Percentiles rank a stretch among this genome's conserved stretches.
Evolutionary conservation across 805 yeast species (phyloP).

Genomic region (Wickerhamiella spandovensis): DNA sequence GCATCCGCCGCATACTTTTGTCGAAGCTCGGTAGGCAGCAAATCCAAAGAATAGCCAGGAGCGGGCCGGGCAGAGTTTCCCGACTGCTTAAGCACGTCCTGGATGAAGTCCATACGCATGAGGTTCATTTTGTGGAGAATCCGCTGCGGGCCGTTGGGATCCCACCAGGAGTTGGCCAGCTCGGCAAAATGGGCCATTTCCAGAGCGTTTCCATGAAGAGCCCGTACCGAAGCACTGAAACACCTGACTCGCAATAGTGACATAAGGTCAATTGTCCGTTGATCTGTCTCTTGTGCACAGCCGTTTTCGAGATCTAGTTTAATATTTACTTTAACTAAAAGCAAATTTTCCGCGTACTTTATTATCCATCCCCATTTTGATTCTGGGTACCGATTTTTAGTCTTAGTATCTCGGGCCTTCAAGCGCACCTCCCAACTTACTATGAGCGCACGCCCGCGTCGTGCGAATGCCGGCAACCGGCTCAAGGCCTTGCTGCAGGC

Average conservation of each 20-base stretch:
- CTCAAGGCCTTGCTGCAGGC: constrained; percentile 58
- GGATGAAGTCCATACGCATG: constrained; percentile 75
- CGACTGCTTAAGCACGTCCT: constrained; percentile 38
- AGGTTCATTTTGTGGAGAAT: constrained; percentile 91
- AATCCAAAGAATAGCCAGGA: constrained; percentile 62
- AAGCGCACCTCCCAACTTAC: background rate
- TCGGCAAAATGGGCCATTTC: constrained; percentile 75
- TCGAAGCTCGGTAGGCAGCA: constrained; percentile 39
- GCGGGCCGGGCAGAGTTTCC: constrained; percentile 28
- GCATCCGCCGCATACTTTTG: background rate
- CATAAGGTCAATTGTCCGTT: background rate
- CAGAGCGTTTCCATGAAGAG: constrained; percentile 21
- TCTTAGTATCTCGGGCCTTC: too few relatives aligned
- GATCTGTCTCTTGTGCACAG: too few relatives aligned
- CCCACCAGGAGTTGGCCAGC: constrained; percentile 98
- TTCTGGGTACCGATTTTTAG: too few relatives aligned
- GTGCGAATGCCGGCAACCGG: constrained; percentile 85
- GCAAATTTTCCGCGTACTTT: too few relatives aligned
- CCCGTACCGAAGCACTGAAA: background rate
- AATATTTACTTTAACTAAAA: too few relatives aligned
- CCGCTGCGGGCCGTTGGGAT: constrained; percentile 80
- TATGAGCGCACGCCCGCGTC: constrained; percentile 41
- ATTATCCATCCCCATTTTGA: too few relatives aligned
- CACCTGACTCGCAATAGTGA: background rate
- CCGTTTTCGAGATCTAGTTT: too few relatives aligned